phyloP scores from a whole-genome alignment of 2,329 filamentous ascomycete genomes.

The Epichloe gansuensis region DNA sequence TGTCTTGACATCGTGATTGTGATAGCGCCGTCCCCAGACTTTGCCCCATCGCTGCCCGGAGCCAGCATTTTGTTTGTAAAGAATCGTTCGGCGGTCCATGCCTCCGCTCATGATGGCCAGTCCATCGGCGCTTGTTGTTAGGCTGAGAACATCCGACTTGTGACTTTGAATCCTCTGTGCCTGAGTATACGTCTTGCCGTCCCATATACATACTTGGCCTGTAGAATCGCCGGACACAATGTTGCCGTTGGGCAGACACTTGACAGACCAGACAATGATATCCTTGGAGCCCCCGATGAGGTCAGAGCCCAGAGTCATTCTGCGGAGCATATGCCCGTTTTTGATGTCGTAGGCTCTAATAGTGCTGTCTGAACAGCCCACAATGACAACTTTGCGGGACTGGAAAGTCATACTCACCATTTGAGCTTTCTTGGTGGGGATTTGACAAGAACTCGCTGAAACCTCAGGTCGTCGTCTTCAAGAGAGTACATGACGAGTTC shows the following conservation, averaged over 20 bases:
- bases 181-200: constrained; percentile 82
- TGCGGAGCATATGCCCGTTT: constrained; percentile 62
- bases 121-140: constrained; percentile 73
- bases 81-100: constrained; percentile 77
- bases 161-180: constrained; percentile 78
- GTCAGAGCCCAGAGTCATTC: constrained; percentile 77
- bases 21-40: constrained; percentile 73
- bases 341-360: constrained; percentile 83
- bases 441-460: constrained; percentile 62
- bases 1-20: constrained; percentile 89
- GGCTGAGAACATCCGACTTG: constrained; percentile 77
- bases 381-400: constrained; percentile 67
- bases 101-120: constrained; percentile 77
- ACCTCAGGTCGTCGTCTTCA: constrained; percentile 70
- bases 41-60: constrained; percentile 66
- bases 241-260: constrained; percentile 73
- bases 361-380: constrained; percentile 93
- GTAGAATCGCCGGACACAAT: constrained; percentile 93
- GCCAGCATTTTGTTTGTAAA: constrained; percentile 58
- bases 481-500: constrained; percentile 80
- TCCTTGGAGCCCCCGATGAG: constrained; percentile 67
- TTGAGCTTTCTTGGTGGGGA: constrained; percentile 72
- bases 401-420: constrained; percentile 90
- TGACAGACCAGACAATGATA: constrained; percentile 87
- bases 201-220: constrained; percentile 87